A percentile compares a stretch with the other conserved stretches of the same genome.
phyloP scores from a whole-genome alignment of 768 basidiomycete species.

The Chalciporus sphaerocephalus region DNA sequence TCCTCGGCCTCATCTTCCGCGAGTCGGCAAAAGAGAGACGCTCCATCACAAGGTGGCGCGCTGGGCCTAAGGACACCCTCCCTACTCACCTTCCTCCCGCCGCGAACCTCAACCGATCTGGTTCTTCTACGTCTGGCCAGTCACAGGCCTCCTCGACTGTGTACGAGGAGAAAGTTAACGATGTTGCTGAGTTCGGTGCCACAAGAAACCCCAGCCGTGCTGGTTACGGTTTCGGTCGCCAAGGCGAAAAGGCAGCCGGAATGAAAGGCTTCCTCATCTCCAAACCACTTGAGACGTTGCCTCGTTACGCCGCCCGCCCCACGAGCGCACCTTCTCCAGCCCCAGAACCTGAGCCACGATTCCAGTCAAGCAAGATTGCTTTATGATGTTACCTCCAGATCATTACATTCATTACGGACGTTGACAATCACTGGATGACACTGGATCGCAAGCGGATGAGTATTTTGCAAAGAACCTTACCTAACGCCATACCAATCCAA shows the following conservation, averaged over 20 bases:
- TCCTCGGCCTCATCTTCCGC: slow-evolving; percentile 72
- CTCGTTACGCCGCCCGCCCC: slow-evolving; percentile 49
- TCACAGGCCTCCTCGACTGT: slow-evolving; percentile 26
- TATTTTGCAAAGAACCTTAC: slow-evolving; percentile 16
- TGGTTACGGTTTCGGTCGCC: slow-evolving; percentile 75
- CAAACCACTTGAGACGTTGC: slow-evolving; percentile 58
- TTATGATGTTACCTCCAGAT: slow-evolving; percentile 19
- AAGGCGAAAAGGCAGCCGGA: slow-evolving; percentile 70
- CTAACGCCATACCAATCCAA: slow-evolving; percentile 7
- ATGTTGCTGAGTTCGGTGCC: slow-evolving; percentile 20
- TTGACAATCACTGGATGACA: slow-evolving; percentile 17
- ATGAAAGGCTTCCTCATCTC: slow-evolving; percentile 58
- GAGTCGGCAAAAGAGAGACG: slow-evolving; percentile 57
- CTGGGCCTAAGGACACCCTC: slow-evolving; percentile 46
- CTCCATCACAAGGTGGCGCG: slow-evolving; percentile 62
- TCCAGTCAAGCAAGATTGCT: slow-evolving; percentile 28
- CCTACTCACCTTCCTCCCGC: slow-evolving; percentile 38
- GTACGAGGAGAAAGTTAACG: slow-evolving; percentile 28
- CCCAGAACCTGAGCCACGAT: slow-evolving; percentile 18
- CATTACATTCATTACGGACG: slow-evolving; percentile 18
- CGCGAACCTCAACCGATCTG: slow-evolving; percentile 23
- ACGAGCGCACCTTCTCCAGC: slow-evolving; percentile 23
- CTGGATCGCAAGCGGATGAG: slow-evolving; percentile 9
- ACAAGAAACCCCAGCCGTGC: slow-evolving; percentile 33
- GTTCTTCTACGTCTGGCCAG: slow-evolving; percentile 20